Base-by-base conservation (phyloP, 345 rosid genomes). In the Brassica carinata region DNA sequence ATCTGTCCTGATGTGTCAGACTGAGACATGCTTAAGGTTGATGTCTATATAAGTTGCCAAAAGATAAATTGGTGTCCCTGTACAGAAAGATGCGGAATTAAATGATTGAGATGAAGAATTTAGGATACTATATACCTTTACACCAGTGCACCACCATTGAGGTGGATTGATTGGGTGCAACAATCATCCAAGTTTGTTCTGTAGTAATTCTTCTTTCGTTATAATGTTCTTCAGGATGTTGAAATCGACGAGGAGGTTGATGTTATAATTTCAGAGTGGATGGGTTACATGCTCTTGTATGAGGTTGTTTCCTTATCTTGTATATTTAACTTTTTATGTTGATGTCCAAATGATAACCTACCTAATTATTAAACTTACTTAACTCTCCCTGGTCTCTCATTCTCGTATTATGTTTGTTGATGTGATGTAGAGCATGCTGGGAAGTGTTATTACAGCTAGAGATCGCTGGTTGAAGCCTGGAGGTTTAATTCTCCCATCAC, bases 251-350 rank as follows among this genome's bases (percentile, higher is more conserved):
- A 96, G 88, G 91, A 90, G 81, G 99, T 96, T 79, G 99, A 96
- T 85, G 96, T 92, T 72, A 93, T 96, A 77, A 86, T 96, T 68
- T 96, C 99, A 23, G 97, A 96, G 76, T 96, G 99, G 99, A 96
- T 96, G 99, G 99, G 99, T 67, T 93, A 92, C 88, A 89, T 93
- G 99, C 98, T 96, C 85, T 83, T 96, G 71, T 93, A 92, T 84
- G 99, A 96, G 98, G 98, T 92, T 73, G 82, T 74, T 82, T 57
- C 70, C 31, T 29, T 29, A 4, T 27, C 3, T 27, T 27, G 30
- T 29, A 30, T 78, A 15, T 29, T 2, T 53, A 40, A 3, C 0
- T 51, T 53, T 45, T 23, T 59, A 71, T 71, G 13, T 58, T 70
- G 38, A 80, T 61, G 14, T 34, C 71, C 55, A 74, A 62, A 75